Evolutionary conservation across 495 filamentous ascomycete species (phyloP).

Genomic region (Haplographium delicatum): DNA sequence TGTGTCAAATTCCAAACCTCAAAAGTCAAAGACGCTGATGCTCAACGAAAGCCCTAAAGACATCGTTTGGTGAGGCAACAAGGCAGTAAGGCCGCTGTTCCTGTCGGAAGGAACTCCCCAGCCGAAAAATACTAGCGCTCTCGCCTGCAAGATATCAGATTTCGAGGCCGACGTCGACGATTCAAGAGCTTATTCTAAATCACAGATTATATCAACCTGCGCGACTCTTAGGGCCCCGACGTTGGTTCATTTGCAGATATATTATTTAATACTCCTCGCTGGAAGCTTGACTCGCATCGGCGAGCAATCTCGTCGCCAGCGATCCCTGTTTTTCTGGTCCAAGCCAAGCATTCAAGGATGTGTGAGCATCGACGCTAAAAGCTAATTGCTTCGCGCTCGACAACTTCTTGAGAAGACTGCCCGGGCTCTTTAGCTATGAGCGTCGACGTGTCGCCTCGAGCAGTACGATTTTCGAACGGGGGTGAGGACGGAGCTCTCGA

Average conservation of each 20-base stretch:
- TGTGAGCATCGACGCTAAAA: constrained; percentile 15
- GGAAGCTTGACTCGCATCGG: too few relatives aligned
- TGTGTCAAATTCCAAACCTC: not conserved
- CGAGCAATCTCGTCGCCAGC: too few relatives aligned
- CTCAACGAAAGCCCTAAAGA: not conserved
- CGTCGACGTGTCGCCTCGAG: constrained; percentile 43
- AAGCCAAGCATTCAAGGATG: constrained; percentile 15
- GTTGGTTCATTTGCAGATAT: too few relatives aligned
- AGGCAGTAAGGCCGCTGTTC: too few relatives aligned
- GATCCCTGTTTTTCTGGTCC: too few relatives aligned
- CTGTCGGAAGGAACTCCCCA: too few relatives aligned
- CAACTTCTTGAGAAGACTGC: not conserved
- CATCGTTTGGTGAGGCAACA: too few relatives aligned
- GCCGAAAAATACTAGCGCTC: too few relatives aligned
- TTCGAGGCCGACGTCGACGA: not conserved
- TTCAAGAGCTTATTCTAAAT: not conserved
- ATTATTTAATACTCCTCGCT: too few relatives aligned
- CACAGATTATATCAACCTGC: not conserved
- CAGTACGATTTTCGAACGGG: constrained; percentile 45
- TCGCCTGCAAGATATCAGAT: too few relatives aligned
- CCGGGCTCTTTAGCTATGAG: constrained; percentile 25
- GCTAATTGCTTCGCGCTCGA: constrained; percentile 1
- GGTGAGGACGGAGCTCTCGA: constrained; percentile 29
- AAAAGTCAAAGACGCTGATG: not conserved
- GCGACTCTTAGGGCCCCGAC: too few relatives aligned